Conservation (phyloP, 2,329 filamentous ascomycete species). For the Aspergillus flavus region DNA sequence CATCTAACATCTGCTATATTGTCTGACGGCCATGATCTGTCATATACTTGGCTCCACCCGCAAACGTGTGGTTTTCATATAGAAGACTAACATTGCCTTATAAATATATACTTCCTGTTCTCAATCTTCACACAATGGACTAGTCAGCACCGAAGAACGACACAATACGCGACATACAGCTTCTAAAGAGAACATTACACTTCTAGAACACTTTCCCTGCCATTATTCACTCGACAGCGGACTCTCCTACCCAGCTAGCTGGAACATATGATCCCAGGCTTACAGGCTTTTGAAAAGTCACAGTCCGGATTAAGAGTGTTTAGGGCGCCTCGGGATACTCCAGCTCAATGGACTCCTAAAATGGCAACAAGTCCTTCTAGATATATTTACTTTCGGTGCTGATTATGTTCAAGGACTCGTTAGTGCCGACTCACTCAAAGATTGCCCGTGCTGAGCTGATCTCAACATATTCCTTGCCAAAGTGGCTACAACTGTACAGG, state of each 20-base stretch:
- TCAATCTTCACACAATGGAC: neutral
- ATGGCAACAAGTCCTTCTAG: neutral
- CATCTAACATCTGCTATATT: neutral
- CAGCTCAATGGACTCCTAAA: neutral
- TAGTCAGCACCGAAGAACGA: neutral
- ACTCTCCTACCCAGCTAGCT: neutral
- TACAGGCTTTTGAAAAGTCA: too few species aligned
- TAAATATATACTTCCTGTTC: neutral
- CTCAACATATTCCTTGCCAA: constrained; percentile 40
- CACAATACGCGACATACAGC: neutral
- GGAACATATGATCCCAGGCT: too few species aligned
- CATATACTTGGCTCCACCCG: neutral
- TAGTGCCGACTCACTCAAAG: neutral
- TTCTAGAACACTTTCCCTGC: neutral
- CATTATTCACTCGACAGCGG: neutral
- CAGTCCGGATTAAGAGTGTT: too few species aligned
- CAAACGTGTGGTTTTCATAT: neutral
- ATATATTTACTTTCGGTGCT: too few species aligned
- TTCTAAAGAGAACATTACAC: neutral
- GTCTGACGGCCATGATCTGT: neutral
- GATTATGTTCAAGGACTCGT: neutral
- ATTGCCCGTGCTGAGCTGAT: neutral
- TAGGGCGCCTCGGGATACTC: too few species aligned
- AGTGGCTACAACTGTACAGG: constrained; percentile 49
- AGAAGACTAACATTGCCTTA: neutral